These are phyloP conservation scores for Kalmusia sp. DNA, from an alignment of 2,329 filamentous ascomycete species.

Conservation along the genomic window DNA sequence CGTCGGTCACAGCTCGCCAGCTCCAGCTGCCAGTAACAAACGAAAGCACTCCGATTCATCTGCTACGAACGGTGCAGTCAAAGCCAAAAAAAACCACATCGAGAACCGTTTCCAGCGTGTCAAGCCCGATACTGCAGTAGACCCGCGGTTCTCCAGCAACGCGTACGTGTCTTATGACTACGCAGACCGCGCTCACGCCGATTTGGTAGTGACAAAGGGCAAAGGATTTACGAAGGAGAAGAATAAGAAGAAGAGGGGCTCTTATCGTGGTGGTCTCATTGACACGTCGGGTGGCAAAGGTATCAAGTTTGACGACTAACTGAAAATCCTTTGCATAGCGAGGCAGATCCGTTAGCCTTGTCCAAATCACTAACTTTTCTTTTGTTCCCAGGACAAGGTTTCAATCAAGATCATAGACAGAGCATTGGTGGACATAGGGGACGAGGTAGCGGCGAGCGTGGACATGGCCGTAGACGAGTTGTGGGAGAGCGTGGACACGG, in stretches of 20 bases:
- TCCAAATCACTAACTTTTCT: neutral
- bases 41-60: slow-evolving; percentile 46
- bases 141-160: slow-evolving; percentile 77
- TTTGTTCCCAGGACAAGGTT: slow-evolving; percentile 2
- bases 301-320: slow-evolving; percentile 90
- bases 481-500: neutral
- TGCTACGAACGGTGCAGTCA: slow-evolving; percentile 37
- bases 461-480: neutral
- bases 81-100: slow-evolving; percentile 40
- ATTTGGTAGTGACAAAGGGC: slow-evolving; percentile 88
- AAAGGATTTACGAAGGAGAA: slow-evolving; percentile 99
- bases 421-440: neutral
- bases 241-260: slow-evolving; percentile 84
- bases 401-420: neutral
- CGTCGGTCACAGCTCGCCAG: slow-evolving; percentile 36
- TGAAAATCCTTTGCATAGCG: neutral
- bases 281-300: slow-evolving; percentile 83
- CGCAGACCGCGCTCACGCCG: slow-evolving; percentile 84
- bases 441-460: neutral
- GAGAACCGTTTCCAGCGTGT: slow-evolving; percentile 77
- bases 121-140: slow-evolving; percentile 71
- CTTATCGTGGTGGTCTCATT: slow-evolving; percentile 87
- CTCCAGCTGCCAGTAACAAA: slow-evolving; percentile 48
- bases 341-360: neutral
- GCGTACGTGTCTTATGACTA: slow-evolving; percentile 85